These are phyloP conservation scores for Ophiocordyceps camponoti-leonardi DNA, from an alignment of 2,329 filamentous ascomycete genomes.

Conservation along the genomic window DNA sequence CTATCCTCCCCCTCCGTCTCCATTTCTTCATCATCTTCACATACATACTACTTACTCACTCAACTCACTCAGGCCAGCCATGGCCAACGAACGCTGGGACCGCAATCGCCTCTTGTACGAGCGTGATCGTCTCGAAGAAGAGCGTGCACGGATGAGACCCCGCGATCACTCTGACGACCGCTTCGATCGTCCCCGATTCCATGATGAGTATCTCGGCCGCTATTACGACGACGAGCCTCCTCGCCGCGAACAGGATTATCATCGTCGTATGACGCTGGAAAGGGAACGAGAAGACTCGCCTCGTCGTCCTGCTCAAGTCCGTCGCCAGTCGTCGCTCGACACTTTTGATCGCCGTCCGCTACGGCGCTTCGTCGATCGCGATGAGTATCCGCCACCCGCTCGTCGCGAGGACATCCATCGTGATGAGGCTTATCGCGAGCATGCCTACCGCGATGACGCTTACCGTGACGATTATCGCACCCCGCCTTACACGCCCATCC, in stretches of 20 bases:
- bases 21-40: neutral
- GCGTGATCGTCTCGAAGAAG: constrained; percentile 29
- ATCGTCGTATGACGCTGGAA: constrained; percentile 37
- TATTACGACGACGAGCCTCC: constrained; percentile 35
- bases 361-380: constrained; percentile 31
- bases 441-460: neutral
- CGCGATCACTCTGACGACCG: constrained; percentile 33
- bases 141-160: constrained; percentile 24
- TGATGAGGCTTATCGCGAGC: neutral
- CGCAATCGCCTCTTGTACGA: constrained; percentile 28
- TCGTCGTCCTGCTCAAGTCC: constrained; percentile 48
- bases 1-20: neutral
- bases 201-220: constrained; percentile 30
- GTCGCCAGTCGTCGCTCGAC: constrained; percentile 78
- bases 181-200: constrained; percentile 27
- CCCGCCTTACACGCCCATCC: constrained; percentile 41
- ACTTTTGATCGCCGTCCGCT: constrained; percentile 66
- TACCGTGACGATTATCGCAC: constrained; percentile 19
- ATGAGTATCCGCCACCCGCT: constrained; percentile 46
- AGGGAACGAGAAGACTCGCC: constrained; percentile 39
- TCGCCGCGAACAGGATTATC: constrained; percentile 16
- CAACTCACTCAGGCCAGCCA: constrained; percentile 5
- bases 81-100: constrained; percentile 30
- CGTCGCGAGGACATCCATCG: constrained; percentile 23
- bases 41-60: neutral